These are phyloP conservation scores for Chlorella ohadii DNA, from an alignment of 139 green algal species.

Conservation along the genomic window DNA sequence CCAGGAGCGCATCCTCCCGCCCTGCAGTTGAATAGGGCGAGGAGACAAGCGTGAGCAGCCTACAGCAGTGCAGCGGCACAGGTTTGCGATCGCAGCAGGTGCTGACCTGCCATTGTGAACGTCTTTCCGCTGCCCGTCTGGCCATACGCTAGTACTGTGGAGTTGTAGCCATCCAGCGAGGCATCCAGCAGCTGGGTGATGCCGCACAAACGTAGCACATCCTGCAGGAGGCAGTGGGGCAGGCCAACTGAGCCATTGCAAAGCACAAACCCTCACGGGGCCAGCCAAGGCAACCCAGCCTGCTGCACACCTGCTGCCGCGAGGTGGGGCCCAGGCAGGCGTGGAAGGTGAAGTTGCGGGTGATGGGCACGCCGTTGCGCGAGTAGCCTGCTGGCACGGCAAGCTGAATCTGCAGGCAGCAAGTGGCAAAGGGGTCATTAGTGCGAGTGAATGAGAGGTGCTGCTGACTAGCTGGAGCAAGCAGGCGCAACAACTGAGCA, in stretches of 20 bases:
- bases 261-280: no score
- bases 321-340: constrained; percentile 45
- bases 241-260: no score
- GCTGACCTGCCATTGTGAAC: constrained; percentile 62
- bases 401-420: constrained; percentile 38
- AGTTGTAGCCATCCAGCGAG: constrained; percentile 84
- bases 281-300: neutral
- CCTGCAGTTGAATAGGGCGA: neutral
- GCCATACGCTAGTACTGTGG: constrained; percentile 73
- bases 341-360: constrained; percentile 56
- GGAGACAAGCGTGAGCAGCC: neutral
- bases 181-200: constrained; percentile 85
- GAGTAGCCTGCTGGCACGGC: neutral
- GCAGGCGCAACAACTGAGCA: no score
- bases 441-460: no score
- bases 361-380: neutral
- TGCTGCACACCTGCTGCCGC: constrained; percentile 29
- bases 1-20: constrained; percentile 54
- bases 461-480: no score
- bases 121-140: constrained; percentile 75
- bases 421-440: no score
- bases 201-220: constrained; percentile 59
- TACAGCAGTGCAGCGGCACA: no score
- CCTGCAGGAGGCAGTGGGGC: neutral
- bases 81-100: no score